phyloP scores from a whole-genome alignment of 73 alveolate species.

The Paramecium bursaria region DNA sequence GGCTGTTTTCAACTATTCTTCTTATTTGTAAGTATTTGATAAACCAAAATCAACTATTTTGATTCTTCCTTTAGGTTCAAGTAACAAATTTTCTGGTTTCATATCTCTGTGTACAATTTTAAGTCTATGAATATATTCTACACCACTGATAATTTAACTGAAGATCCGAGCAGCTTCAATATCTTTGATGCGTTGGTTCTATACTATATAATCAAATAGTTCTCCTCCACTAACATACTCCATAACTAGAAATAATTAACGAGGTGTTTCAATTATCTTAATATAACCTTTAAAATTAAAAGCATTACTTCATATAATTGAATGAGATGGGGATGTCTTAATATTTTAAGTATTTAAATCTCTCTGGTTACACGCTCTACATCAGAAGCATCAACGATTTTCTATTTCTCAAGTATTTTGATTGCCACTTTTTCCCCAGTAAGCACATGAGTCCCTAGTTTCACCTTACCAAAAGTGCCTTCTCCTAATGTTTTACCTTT shows the following conservation, averaged over 20 bases:
- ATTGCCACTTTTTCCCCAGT: conserved; percentile 89
- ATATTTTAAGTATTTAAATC: conserved; percentile 87
- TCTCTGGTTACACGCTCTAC: conserved; percentile 94
- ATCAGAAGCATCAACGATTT: conserved; percentile 82
- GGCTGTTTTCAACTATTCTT: conserved; percentile 91
- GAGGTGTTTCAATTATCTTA: conserved; percentile 76
- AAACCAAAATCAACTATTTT: conserved; percentile 96
- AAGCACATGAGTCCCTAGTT: conserved; percentile 79
- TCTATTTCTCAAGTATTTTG: conserved; percentile 79
- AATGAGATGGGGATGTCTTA: conserved; percentile 89
- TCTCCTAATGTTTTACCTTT: conserved; percentile 77
- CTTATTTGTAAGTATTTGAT: conserved; percentile 80
- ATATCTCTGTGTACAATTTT: conserved; percentile 92
- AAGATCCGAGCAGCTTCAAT: conserved; percentile 87
- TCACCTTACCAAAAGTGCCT: conserved; percentile 86
- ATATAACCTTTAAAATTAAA: not conserved
- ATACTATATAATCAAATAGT: conserved; percentile 90
- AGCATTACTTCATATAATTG: conserved; percentile 81
- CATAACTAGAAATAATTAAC: conserved; percentile 86
- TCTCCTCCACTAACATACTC: conserved; percentile 96
- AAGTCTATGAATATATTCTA: conserved; percentile 89
- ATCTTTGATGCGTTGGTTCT: conserved; percentile 79
- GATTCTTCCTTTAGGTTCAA: conserved; percentile 80
- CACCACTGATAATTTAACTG: conserved; percentile 88
- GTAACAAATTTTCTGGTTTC: conserved; percentile 95